These are phyloP conservation scores for Rhynchosporium secalis DNA, from an alignment of 2,329 filamentous ascomycete species.

Conservation along the genomic window DNA sequence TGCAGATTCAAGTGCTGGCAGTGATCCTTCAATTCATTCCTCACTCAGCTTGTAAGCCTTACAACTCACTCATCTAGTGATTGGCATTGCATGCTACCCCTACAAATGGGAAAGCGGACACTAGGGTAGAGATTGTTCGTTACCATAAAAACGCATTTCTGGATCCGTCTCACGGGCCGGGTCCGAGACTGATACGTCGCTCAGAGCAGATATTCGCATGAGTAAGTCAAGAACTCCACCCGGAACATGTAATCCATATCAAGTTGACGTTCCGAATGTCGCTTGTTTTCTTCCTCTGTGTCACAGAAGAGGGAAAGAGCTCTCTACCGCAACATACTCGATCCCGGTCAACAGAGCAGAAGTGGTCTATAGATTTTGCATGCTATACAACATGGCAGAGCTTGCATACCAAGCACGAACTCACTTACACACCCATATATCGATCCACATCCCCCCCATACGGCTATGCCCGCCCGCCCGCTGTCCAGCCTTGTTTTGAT, in stretches of 20 bases:
- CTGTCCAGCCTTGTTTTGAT: neutral
- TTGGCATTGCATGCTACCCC: too few relatives aligned
- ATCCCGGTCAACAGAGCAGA: neutral
- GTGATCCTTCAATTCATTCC: neutral
- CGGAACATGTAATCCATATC: neutral
- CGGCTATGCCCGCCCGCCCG: constrained; percentile 8
- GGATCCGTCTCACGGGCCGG: neutral
- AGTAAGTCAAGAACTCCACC: neutral
- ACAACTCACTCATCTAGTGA: too few relatives aligned
- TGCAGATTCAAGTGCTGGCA: neutral
- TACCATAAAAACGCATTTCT: neutral
- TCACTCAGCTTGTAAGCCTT: too few relatives aligned
- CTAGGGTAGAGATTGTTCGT: neutral
- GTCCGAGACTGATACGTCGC: neutral
- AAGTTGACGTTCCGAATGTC: neutral
- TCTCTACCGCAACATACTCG: neutral
- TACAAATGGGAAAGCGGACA: neutral
- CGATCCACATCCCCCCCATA: constrained; percentile 9
- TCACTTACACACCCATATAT: neutral
- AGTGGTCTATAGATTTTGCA: neutral
- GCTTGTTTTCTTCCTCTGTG: neutral
- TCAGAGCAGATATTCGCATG: neutral
- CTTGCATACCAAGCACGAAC: neutral
- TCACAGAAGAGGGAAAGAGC: neutral
- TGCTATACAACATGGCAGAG: neutral